Conservation (phyloP, 1,284 basidiomycete genomes). For the Hypsizygus ulmarius region DNA sequence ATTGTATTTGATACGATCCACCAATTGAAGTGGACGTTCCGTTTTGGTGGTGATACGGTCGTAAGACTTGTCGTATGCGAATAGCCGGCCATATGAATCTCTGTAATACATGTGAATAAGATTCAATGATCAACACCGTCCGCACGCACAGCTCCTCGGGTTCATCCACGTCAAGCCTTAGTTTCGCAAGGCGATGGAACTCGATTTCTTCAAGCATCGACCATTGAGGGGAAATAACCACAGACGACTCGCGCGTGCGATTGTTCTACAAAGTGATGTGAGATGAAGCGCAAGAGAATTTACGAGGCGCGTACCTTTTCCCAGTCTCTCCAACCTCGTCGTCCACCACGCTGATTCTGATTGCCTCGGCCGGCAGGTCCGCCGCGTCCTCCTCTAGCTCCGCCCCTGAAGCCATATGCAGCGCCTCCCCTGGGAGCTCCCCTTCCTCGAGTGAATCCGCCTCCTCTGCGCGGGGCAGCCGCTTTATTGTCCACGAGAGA, state of each 20-base stretch:
- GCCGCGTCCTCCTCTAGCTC: constrained; percentile 51
- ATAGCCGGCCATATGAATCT: constrained; percentile 86
- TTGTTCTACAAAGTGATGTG: constrained; percentile 56
- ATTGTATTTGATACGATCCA: constrained; percentile 97
- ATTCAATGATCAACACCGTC: constrained; percentile 9
- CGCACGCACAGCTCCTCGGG: constrained; percentile 79
- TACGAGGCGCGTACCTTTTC: constrained; percentile 64
- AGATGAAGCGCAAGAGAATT: not conserved
- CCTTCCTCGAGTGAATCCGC: constrained; percentile 60
- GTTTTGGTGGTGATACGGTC: constrained; percentile 95
- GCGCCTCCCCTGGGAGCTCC: constrained; percentile 42
- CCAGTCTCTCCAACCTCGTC: constrained; percentile 91
- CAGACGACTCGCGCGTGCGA: constrained; percentile 90
- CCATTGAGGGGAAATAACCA: constrained; percentile 92
- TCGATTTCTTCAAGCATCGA: constrained; percentile 95
- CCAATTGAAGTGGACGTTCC: constrained; percentile 85
- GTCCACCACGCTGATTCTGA: constrained; percentile 58
- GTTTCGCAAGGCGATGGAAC: constrained; percentile 89
- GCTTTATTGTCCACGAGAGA: constrained; percentile 92
- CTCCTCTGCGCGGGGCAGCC: constrained; percentile 60
- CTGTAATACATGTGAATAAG: constrained; percentile 38
- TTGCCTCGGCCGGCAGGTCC: constrained; percentile 32
- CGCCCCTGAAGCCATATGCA: constrained; percentile 44
- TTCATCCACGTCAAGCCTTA: constrained; percentile 90
- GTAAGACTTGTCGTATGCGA: constrained; percentile 92